Evolutionary conservation across 1,284 basidiomycete species (phyloP).

Genomic region (Melampsora larici-populina): DNA sequence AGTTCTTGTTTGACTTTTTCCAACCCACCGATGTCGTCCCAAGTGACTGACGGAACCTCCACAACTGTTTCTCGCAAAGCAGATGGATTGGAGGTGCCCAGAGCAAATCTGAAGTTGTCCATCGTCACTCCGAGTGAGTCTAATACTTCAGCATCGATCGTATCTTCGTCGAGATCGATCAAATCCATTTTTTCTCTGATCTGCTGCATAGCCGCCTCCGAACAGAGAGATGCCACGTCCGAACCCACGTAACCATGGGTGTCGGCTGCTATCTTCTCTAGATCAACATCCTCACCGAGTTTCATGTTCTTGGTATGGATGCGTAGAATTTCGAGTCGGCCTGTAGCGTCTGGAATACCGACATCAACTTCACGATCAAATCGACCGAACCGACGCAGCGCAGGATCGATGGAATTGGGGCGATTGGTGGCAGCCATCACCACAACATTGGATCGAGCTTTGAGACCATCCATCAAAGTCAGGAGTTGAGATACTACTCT

Average conservation of each 20-base stretch:
- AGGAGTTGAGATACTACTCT: conserved; percentile 97
- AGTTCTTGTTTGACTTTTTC: conserved; percentile 99
- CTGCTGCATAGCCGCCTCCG: conserved; percentile 97
- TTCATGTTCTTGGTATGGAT: conserved; percentile 99
- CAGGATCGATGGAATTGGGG: conserved; percentile 98
- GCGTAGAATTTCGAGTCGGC: conserved; percentile 94
- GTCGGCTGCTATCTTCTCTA: conserved; percentile 98
- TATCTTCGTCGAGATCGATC: conserved; percentile 74
- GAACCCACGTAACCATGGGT: conserved; percentile 99
- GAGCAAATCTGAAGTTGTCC: conserved; percentile 97
- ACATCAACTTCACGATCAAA: conserved; percentile 99
- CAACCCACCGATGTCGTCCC: conserved; percentile 98
- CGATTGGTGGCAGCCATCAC: conserved; percentile 99
- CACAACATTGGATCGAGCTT: conserved; percentile 96
- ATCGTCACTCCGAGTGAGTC: conserved; percentile 93
- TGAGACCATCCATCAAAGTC: conserved; percentile 97
- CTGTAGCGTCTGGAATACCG: conserved; percentile 96
- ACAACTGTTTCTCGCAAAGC: conserved; percentile 94
- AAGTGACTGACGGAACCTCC: conserved; percentile 91
- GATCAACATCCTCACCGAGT: conserved; percentile 91
- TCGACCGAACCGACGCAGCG: conserved; percentile 93
- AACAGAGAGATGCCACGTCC: conserved; percentile 92
- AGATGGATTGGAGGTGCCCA: conserved; percentile 91
- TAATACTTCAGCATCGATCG: conserved; percentile 93
- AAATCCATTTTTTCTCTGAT: conserved; percentile 98